Evolutionary conservation across 2,329 filamentous ascomycete species (phyloP).

Genomic region (Rhytidhysteron rufulum): DNA sequence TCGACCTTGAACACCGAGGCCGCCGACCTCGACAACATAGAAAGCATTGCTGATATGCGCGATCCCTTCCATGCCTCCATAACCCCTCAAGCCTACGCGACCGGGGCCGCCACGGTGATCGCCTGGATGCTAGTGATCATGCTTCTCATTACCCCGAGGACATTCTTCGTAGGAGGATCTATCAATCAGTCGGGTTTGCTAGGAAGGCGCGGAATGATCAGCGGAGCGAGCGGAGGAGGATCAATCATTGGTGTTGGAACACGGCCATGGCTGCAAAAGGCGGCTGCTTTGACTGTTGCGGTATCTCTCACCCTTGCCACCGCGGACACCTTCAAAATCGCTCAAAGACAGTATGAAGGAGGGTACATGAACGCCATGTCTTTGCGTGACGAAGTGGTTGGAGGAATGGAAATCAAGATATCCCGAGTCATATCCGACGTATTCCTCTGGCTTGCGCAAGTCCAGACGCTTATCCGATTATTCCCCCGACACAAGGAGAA

Average conservation of each 20-base stretch:
- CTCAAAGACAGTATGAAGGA: conserved; percentile 72
- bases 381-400: conserved; percentile 75
- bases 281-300: conserved; percentile 60
- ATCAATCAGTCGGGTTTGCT: conserved; percentile 67
- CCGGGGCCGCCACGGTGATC: conserved; percentile 85
- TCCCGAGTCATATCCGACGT: conserved; percentile 92
- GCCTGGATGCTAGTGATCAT: conserved; percentile 92
- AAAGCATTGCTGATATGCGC: conserved; percentile 61
- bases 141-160: conserved; percentile 90
- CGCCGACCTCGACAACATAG: conserved; percentile 37
- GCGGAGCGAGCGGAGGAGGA: conserved; percentile 59
- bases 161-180: conserved; percentile 78
- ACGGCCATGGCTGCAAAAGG: conserved; percentile 84
- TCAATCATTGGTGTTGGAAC: conserved; percentile 82
- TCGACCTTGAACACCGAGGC: conserved; percentile 35
- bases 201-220: conserved; percentile 78
- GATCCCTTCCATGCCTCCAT: conserved; percentile 94
- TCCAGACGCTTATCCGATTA: conserved; percentile 90
- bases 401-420: conserved; percentile 79
- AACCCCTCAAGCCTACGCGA: conserved; percentile 88
- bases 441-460: conserved; percentile 95
- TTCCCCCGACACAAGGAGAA: conserved; percentile 97
- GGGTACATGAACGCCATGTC: conserved; percentile 76
- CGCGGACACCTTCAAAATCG: conserved; percentile 82
- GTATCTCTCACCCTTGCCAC: conserved; percentile 92